Conservation (phyloP, 2,329 filamentous ascomycete species). For the Aspergillus spinulosporus region DNA sequence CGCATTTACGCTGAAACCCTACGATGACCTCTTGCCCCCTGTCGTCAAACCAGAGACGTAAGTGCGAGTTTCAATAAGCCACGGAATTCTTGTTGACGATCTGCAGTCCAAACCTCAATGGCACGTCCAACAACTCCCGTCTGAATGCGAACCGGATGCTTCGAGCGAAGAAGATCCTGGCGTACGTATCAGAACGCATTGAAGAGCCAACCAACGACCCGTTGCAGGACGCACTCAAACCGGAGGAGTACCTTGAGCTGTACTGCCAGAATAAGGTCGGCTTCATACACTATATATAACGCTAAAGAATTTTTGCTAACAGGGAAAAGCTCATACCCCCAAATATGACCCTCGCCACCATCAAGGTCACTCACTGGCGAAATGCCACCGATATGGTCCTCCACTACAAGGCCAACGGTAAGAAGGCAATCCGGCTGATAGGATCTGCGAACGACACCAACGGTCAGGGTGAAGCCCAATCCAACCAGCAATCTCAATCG, state of each 20-base stretch:
- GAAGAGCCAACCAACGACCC: conserved; percentile 65
- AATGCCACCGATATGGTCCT: conserved; percentile 89
- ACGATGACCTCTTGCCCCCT: conserved; percentile 69
- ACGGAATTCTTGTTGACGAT: background rate
- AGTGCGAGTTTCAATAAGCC: conserved; percentile 23
- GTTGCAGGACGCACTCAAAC: conserved; percentile 63
- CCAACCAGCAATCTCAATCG: conserved; percentile 6
- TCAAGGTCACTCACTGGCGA: conserved; percentile 91
- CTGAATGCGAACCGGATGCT: conserved; percentile 97
- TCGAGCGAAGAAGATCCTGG: conserved; percentile 87
- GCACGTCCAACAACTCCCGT: conserved; percentile 67
- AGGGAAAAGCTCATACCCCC: conserved; percentile 56
- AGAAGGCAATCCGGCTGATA: conserved; percentile 54
- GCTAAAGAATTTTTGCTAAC: conserved; percentile 1
- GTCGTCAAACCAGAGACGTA: conserved; percentile 72
- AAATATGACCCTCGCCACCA: conserved; percentile 89
- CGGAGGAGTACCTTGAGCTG: conserved; percentile 91
- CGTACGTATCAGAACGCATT: conserved; percentile 89
- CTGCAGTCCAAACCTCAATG: conserved; percentile 28
- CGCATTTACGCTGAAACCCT: conserved; percentile 87
- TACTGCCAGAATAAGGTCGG: conserved; percentile 90
- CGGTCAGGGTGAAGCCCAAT: conserved; percentile 15
- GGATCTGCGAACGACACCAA: conserved; percentile 23
- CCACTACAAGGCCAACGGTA: conserved; percentile 89
- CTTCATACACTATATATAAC: no score